Conservation (phyloP, 208 protist species). For the Endotrypanum monterogeii region DNA sequence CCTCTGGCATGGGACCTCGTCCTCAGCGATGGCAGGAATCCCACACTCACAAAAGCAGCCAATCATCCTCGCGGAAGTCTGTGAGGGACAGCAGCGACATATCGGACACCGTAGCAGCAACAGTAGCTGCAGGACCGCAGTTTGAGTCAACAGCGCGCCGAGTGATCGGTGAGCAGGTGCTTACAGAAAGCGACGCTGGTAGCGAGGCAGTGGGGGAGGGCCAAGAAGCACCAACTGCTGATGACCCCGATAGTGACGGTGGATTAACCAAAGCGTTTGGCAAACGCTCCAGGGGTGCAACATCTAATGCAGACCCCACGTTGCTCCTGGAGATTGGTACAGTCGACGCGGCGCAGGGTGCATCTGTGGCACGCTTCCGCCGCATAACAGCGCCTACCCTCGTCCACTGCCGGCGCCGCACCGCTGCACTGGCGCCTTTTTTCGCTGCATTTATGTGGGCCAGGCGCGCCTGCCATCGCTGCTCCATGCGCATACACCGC, state of each 20-base stretch:
- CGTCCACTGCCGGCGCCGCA: neutral
- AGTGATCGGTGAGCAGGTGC: neutral
- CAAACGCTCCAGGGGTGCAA: neutral
- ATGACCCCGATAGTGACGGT: neutral
- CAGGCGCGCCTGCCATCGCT: conserved; percentile 41
- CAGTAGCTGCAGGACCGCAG: neutral
- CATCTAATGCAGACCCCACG: neutral
- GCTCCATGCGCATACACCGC: conserved; percentile 53
- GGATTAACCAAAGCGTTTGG: neutral
- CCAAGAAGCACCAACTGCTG: neutral
- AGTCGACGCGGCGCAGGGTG: neutral
- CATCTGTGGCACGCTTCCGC: neutral
- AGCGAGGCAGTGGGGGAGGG: neutral
- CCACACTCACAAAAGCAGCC: conserved; percentile 30
- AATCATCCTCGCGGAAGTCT: conserved; percentile 56
- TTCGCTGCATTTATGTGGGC: conserved; percentile 21
- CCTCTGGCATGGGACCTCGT: neutral
- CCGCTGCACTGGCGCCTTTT: neutral
- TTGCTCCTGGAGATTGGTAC: neutral
- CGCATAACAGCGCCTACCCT: neutral
- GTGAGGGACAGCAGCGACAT: conserved; percentile 33
- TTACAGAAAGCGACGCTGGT: neutral
- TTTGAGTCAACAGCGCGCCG: neutral
- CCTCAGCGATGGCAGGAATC: neutral
- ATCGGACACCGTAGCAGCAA: neutral